Percentiles rank a stretch among this genome's conserved stretches.
phyloP scores from a whole-genome alignment of 2,329 filamentous ascomycete genomes.

The Thielaviopsis populi region DNA sequence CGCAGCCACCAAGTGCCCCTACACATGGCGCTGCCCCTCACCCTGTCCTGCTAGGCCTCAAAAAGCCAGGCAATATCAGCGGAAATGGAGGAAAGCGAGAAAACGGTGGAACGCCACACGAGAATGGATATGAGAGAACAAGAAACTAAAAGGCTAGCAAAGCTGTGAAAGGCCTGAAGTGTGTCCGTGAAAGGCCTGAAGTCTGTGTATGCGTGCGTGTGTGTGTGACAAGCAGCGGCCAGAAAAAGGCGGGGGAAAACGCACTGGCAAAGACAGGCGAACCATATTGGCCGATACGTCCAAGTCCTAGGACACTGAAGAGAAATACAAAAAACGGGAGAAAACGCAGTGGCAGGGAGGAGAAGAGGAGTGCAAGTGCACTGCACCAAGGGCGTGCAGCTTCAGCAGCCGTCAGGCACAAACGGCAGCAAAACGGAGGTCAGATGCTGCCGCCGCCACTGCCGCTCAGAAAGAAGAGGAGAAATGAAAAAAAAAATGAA shows the following conservation, averaged over 20 bases:
- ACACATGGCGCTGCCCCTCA: neutral
- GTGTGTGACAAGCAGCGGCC: neutral
- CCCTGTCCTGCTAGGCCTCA: neutral
- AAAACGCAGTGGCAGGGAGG: neutral
- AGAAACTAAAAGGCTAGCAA: neutral
- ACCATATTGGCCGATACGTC: neutral
- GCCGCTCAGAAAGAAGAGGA: neutral
- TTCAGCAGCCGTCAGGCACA: neutral
- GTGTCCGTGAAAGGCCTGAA: neutral
- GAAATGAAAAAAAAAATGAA: neutral
- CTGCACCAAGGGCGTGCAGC: neutral
- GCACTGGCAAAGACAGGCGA: neutral
- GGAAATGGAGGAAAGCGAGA: neutral
- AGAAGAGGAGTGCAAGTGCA: neutral
- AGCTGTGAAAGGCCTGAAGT: neutral
- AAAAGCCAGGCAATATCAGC: neutral
- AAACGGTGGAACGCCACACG: neutral
- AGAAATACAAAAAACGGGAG: neutral
- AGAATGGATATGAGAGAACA: neutral
- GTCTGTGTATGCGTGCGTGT: neutral
- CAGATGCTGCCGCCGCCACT: neutral
- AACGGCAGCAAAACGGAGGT: neutral
- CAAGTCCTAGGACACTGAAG: neutral
- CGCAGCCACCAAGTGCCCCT: constrained; percentile 4
- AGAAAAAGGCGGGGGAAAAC: neutral